phyloP scores from a whole-genome alignment of 116 monocot genomes.

The Cymodocea nodosa region DNA sequence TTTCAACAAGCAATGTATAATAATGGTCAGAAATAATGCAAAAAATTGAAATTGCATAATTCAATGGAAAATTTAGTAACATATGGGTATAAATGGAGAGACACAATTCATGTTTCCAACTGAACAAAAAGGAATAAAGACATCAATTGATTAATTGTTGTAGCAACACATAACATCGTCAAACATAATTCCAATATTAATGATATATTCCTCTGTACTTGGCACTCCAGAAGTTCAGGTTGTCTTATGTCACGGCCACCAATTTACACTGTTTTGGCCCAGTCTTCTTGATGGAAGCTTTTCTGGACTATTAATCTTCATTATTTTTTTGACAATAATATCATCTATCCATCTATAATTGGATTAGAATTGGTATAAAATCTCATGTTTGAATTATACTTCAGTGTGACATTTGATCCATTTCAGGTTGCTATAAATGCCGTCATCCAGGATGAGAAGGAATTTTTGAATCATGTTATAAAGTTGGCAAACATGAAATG shows the following conservation, averaged over 20 bases:
- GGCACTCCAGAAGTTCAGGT: background rate
- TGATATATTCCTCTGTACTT: background rate
- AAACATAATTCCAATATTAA: no score
- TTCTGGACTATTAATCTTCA: background rate
- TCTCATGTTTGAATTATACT: background rate
- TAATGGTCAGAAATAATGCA: no score
- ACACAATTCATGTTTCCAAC: no score
- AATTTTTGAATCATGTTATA: constrained; percentile 75
- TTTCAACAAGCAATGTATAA: no score
- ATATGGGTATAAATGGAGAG: no score
- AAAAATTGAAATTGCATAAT: no score
- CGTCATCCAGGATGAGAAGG: constrained; percentile 67
- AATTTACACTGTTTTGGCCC: no score
- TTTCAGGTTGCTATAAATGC: constrained; percentile 85
- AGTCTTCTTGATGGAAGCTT: no score
- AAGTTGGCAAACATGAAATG: constrained; percentile 95
- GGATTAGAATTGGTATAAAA: background rate
- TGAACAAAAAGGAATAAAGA: no score
- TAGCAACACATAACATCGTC: no score
- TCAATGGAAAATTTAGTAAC: no score
- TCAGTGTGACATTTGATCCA: background rate
- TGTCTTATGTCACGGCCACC: background rate
- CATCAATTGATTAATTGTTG: no score
- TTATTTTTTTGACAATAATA: background rate
- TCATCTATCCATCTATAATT: background rate